These are phyloP conservation scores for Sarcodon sp. DNA, from an alignment of 768 basidiomycete species.

Conservation along the genomic window DNA sequence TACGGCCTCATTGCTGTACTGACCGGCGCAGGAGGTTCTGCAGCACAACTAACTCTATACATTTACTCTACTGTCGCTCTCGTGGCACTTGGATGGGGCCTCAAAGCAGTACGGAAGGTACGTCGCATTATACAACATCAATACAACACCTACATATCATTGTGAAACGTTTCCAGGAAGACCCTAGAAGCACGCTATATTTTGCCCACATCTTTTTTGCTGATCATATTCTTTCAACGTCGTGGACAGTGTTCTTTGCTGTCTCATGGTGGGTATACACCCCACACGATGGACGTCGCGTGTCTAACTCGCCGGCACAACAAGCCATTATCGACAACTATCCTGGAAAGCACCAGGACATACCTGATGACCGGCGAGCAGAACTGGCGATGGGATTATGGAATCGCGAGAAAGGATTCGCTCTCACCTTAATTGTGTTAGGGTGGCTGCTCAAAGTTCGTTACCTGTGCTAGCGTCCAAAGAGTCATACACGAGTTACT, in stretches of 20 bases:
- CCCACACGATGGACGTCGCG: slow-evolving; percentile 79
- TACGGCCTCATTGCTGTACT: slow-evolving; percentile 91
- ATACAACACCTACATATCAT: slow-evolving; percentile 1
- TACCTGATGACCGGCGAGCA: slow-evolving; percentile 54
- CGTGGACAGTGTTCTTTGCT: slow-evolving; percentile 89
- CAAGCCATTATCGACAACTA: slow-evolving; percentile 58
- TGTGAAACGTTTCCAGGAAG: slow-evolving; percentile 49
- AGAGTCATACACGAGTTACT: not conserved
- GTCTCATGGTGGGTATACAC: slow-evolving; percentile 85
- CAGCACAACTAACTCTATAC: slow-evolving; percentile 86
- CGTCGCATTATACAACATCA: slow-evolving; percentile 17
- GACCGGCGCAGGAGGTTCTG: slow-evolving; percentile 86
- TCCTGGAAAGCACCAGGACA: slow-evolving; percentile 33
- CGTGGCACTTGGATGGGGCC: slow-evolving; percentile 73
- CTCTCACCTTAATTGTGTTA: slow-evolving; percentile 59
- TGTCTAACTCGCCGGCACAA: slow-evolving; percentile 81
- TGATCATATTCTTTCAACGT: slow-evolving; percentile 82
- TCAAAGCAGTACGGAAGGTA: slow-evolving; percentile 78
- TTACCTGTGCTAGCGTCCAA: slow-evolving; percentile 1
- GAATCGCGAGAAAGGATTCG: slow-evolving; percentile 80
- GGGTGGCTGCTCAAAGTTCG: slow-evolving; percentile 87
- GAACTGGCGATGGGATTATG: slow-evolving; percentile 73
- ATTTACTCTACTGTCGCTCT: slow-evolving; percentile 84
- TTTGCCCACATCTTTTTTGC: slow-evolving; percentile 88
- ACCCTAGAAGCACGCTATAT: slow-evolving; percentile 70